These are phyloP conservation scores for Tulasnella sp. DNA, from an alignment of 768 basidiomycete genomes.

Conservation along the genomic window DNA sequence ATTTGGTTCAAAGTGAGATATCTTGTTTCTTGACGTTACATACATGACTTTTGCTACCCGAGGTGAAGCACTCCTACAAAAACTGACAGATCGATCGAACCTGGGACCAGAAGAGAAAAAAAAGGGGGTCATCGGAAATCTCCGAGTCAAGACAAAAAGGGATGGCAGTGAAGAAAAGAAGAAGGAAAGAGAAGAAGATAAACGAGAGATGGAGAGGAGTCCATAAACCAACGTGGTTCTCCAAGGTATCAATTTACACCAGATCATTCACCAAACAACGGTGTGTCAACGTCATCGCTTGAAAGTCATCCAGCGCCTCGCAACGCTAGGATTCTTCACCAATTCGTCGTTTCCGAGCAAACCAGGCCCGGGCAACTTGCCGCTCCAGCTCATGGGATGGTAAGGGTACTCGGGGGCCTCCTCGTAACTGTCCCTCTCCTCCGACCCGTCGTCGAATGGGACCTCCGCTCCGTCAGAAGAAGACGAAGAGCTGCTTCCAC, in stretches of 20 bases:
- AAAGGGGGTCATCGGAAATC: background rate
- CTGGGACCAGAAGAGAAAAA: background rate
- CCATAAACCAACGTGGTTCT: background rate
- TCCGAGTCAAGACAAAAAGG: background rate
- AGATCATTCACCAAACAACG: background rate
- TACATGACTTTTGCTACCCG: slow-evolving; percentile 17
- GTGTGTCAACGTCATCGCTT: slow-evolving; percentile 3
- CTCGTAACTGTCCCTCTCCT: slow-evolving; percentile 32
- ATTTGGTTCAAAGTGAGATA: background rate
- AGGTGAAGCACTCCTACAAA: background rate
- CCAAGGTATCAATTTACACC: slow-evolving; percentile 9
- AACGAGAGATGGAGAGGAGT: slow-evolving; percentile 13
- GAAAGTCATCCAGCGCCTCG: slow-evolving; percentile 33
- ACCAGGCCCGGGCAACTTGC: slow-evolving; percentile 29
- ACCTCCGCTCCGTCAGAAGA: background rate
- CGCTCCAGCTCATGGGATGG: slow-evolving; percentile 29
- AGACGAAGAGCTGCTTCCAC: background rate
- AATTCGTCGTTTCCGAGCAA: slow-evolving; percentile 26
- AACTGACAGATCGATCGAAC: background rate
- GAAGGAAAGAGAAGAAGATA: background rate
- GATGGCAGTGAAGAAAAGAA: background rate
- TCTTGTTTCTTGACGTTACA: slow-evolving; percentile 18
- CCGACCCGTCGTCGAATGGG: background rate
- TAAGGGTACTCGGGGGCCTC: slow-evolving; percentile 31
- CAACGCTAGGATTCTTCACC: slow-evolving; percentile 32